A percentile compares a stretch with the other conserved stretches of the same genome.
phyloP scores from a whole-genome alignment of 78 protist genomes.

The Monosiga brevicollis region DNA sequence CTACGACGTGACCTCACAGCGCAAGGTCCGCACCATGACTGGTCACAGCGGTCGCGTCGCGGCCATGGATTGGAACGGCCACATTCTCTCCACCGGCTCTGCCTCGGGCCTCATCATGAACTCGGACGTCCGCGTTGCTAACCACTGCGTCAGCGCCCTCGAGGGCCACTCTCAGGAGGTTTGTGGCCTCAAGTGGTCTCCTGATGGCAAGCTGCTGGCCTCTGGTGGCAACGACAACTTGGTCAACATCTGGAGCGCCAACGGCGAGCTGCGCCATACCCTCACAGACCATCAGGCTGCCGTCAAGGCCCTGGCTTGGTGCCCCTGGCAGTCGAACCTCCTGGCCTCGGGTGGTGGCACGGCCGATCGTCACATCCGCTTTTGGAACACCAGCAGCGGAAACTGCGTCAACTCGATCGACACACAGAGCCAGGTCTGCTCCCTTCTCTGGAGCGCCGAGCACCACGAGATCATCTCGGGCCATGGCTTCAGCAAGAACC shows the following conservation, averaged over 20 bases:
- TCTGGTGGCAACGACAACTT: constrained; percentile 98
- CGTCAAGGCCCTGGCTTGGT: constrained; percentile 97
- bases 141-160: constrained; percentile 50
- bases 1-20: constrained; percentile 70
- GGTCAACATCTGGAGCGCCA: constrained; percentile 83
- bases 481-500: constrained; percentile 96
- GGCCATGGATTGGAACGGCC: constrained; percentile 95
- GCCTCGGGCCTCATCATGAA: constrained; percentile 71
- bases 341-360: constrained; percentile 99
- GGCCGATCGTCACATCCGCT: constrained; percentile 91
- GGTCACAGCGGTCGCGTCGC: constrained; percentile 93
- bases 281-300: constrained; percentile 60
- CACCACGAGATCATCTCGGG: constrained; percentile 90
- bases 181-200: constrained; percentile 96
- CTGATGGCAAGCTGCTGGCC: constrained; percentile 91
- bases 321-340: constrained; percentile 82
- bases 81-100: constrained; percentile 81
- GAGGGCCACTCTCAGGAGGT: constrained; percentile 70
- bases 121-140: constrained; percentile 86
- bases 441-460: constrained; percentile 81
- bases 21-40: constrained; percentile 54
- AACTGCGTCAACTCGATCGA: constrained; percentile 65
- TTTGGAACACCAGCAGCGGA: constrained; percentile 96
- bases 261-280: not conserved
- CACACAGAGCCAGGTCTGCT: constrained; percentile 91